Base-by-base conservation (phyloP, 345 rosid genomes). In the Physaria fendleri region DNA sequence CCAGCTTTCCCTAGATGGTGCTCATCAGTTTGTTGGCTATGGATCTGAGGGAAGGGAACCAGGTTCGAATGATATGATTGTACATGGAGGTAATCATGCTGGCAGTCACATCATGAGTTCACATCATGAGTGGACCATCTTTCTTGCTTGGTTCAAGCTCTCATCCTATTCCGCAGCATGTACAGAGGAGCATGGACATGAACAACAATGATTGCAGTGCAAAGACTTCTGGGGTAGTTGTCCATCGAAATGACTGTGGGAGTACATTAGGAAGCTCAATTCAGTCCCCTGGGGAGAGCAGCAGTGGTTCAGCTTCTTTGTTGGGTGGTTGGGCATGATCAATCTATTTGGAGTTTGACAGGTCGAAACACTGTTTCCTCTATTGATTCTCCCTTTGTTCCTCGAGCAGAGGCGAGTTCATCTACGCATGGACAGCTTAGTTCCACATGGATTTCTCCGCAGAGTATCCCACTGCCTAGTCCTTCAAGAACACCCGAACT, bases 341-440 rank as follows among this genome's bases (percentile, higher is more conserved):
- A n/a, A n/a, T n/a, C n/a, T n/a, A n/a, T 69, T 57, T 80, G 94
- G 95, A 76, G 74, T 74, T 71, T 83, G 65, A 69, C 80, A 10
- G 75, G 79, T 57, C 87, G 85, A 51, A 69, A 59, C 43, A 50
- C 59, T 40, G 77, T 70, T 54, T 21, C 78, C 33, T 69, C 81
- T 13, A 64, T 73, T 33, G 77, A 74, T 29, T 27, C 64, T 71
- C 72, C 81, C 18, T 80, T 91, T 52, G 68, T 74, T 24, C 50
- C 60, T 54, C 76, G 75, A 68, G 64, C 64, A 29, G 73, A 78
- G 62, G 66, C 80, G 12, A 72, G 82, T 79, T 79, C 85, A 56
- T 75, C 71, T 52, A 48, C 67, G 30, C 85, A 71, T 77, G 68
- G n/a, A 45, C 72, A 66, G 56, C 76, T 79, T 11, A 17, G 46